These are phyloP conservation scores for Salpingoeca rosetta DNA, from an alignment of 78 protist species.

Conservation along the genomic window DNA sequence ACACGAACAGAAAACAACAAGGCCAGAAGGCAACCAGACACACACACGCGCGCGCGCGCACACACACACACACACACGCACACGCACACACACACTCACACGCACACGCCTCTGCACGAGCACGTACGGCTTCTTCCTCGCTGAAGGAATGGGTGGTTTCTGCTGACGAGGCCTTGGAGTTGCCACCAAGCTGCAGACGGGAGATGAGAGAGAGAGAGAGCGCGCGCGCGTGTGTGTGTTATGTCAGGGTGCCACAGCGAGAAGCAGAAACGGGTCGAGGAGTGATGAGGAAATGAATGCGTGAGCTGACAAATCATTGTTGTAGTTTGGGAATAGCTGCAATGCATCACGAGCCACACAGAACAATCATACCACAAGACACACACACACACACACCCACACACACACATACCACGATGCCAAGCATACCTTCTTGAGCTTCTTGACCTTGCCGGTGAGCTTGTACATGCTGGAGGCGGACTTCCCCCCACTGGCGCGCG, in stretches of 20 bases:
- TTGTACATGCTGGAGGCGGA: not conserved
- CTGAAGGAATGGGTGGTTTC: constrained; percentile 58
- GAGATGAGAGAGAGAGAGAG: too few relatives aligned
- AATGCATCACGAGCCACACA: too few relatives aligned
- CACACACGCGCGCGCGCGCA: not conserved
- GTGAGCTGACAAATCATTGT: too few relatives aligned
- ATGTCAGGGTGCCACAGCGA: too few relatives aligned
- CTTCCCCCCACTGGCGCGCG: not conserved
- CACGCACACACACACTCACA: not conserved
- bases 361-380: too few relatives aligned
- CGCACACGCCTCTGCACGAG: not conserved
- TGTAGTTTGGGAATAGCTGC: too few relatives aligned
- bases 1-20: not conserved
- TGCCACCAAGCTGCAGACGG: not conserved
- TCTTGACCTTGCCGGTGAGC: constrained; percentile 17
- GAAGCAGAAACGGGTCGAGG: too few relatives aligned
- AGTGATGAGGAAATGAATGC: too few relatives aligned
- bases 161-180: constrained; percentile 16
- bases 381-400: too few relatives aligned
- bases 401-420: too few relatives aligned
- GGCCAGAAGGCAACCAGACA: not conserved
- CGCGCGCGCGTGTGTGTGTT: too few relatives aligned
- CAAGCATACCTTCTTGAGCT: constrained; percentile 23
- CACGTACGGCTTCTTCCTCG: constrained; percentile 57
- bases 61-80: constrained; percentile 2